Conservation (phyloP, 352 stramenopile species). For the Phytophthora europaea region DNA sequence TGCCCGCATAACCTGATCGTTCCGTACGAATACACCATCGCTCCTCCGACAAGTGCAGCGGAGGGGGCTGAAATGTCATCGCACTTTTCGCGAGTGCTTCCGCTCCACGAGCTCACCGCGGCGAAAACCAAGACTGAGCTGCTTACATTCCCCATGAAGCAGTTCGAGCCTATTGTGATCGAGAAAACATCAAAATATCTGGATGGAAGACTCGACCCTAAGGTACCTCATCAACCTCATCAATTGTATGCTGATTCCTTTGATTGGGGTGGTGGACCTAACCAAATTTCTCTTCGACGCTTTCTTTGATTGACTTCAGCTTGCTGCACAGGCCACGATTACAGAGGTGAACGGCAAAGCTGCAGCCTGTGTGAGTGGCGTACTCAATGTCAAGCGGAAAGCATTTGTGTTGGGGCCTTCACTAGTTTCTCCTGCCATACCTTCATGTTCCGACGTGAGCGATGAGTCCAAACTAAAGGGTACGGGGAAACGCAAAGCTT, state of each 20-base stretch:
- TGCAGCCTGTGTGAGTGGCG: slow-evolving; percentile 63
- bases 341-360: slow-evolving; percentile 81
- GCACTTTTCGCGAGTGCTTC: slow-evolving; percentile 79
- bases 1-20: slow-evolving; percentile 76
- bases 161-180: slow-evolving; percentile 76
- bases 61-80: slow-evolving; percentile 50
- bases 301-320: slow-evolving; percentile 28
- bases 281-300: not conserved
- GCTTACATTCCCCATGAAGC: slow-evolving; percentile 74
- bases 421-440: slow-evolving; percentile 2
- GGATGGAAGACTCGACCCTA: slow-evolving; percentile 80
- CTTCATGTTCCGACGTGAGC: slow-evolving; percentile 12
- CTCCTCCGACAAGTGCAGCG: slow-evolving; percentile 15
- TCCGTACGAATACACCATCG: slow-evolving; percentile 66
- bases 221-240: slow-evolving; percentile 42
- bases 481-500: slow-evolving; percentile 41
- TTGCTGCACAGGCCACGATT: slow-evolving; percentile 67
- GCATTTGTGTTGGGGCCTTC: slow-evolving; percentile 64
- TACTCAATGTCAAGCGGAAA: slow-evolving; percentile 67
- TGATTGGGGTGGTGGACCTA: not conserved
- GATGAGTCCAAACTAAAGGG: slow-evolving; percentile 35
- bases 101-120: slow-evolving; percentile 75
- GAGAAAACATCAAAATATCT: slow-evolving; percentile 87
- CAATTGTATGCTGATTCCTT: not conserved
- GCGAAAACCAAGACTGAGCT: slow-evolving; percentile 80